Evolutionary conservation across 768 basidiomycete genomes (phyloP), one percentile per base, ranked within the genome.

Genomic region (Sutorius australiensis): DNA sequence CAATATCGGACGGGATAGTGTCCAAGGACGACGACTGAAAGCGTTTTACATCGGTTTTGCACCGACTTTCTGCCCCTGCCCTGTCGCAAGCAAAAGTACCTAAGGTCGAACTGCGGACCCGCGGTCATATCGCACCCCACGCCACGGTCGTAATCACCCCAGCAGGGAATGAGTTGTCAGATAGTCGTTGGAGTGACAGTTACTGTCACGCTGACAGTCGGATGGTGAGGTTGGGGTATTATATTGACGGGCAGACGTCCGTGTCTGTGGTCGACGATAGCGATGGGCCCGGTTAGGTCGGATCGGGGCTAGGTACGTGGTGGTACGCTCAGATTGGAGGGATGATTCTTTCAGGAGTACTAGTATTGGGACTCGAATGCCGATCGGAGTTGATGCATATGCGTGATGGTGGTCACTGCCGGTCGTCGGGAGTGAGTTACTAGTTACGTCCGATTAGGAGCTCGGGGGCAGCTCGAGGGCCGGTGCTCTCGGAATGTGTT

Each of bases 51-150:
- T 24, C 28, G 13, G 47, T 36, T 34, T 45, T 45, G 17, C 28
- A 19, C 21, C 24, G 28, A 30, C 34, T 28, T 24, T 21, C 17
- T 17, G 24, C 40, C 36, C 12, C 24, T n/a, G 32, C 13, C 39
- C 32, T 40, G 52, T 30, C 32, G 50, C 27, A 14, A 19, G 16
- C 21, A 14, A 24, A 27, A 28, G 31, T 16, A 7, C 12, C n/a
- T 16, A 46, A 21, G 24, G 24, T 54, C 36, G 46, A 56, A 56
- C 55, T 56, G 55, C 54, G 56, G 56, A 43, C 48, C 56, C 49
- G 57, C 56, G 56, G 37, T 58, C 46, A 58, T 58, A 58, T 58
- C 56, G 55, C 55, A 37, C 24, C 6, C 14, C 33, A 21, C 12
- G 27, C 14, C 33, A 21, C 12, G 27, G 46, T 34, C 43, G 43